Base-by-base conservation (phyloP, 179 eudicot genomes). In the Corrigiola litoralis region DNA sequence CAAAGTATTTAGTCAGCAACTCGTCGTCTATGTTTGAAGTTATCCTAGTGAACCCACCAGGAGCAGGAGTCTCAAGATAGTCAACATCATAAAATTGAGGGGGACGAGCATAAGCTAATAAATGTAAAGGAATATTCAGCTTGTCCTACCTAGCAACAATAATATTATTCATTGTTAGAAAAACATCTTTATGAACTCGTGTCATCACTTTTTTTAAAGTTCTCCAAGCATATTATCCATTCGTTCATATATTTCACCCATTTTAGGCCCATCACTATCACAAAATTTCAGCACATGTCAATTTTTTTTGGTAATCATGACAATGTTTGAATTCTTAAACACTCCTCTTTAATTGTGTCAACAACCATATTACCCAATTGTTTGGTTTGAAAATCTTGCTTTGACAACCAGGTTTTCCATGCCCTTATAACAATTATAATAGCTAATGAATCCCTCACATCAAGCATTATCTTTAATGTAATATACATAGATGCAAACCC, bases 151-250 rank as follows among this genome's bases (percentile, higher is more conserved):
- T 58, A 6, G 21, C 31, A 10, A 36, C 18, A 6, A 57, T 10
- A 58, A 58, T 10, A 2, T 41, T 12, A 18, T 58, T 31, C 23
- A 58, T 40, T 18, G 9, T 21, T 1, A 10, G 9, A 37, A 25
- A 36, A 9, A 7, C 61, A 17, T 57, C 28, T 57, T 57, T 37
- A 8, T 34, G 44, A 17, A 33, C 18, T 53, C 36, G 36, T 20
- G 67, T 32, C 61, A 72, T 59, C 8, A 61, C 45, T 46, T 70
- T 68, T 23, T 32, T 61, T n/a, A n/a, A 18, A 75, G 33, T 49
- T 71, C 61, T 12, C 76, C 76, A 16, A 71, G 20, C 56, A 55
- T 53, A 17, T 32, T 53, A 57, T 76, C 73, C 69, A 67, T 67
- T 18, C 27, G 52, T 28, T 71, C 76, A 57, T 67, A 70, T 4